These are phyloP conservation scores for Xylaria venustula DNA, from an alignment of 495 filamentous ascomycete species.

Conservation along the genomic window DNA sequence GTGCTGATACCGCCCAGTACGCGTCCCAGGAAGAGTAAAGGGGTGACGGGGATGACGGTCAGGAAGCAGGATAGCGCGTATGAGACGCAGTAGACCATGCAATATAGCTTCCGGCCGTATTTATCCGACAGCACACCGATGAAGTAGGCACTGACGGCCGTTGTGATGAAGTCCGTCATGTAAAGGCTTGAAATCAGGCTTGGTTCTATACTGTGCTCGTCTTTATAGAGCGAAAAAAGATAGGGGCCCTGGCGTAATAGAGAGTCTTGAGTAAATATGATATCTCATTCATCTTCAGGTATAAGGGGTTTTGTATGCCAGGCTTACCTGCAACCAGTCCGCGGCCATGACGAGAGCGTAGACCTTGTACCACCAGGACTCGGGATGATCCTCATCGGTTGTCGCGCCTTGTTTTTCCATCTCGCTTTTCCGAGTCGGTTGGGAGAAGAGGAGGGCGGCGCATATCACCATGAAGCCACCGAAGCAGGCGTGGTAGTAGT, in stretches of 20 bases:
- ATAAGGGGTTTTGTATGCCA: too few relatives aligned
- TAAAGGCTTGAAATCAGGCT: constrained; percentile 48
- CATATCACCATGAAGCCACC: constrained; percentile 20
- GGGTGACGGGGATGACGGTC: constrained; percentile 35
- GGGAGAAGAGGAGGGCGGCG: constrained; percentile 18
- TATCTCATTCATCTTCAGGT: too few relatives aligned
- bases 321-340: constrained; percentile 56
- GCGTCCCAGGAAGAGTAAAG: constrained; percentile 47
- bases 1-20: constrained; percentile 54
- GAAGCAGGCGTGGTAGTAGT: constrained; percentile 29
- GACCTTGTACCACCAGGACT: constrained; percentile 32
- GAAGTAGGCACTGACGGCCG: constrained; percentile 47
- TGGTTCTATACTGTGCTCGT: constrained; percentile 49
- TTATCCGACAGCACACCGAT: constrained; percentile 50
- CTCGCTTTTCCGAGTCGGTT: constrained; percentile 23
- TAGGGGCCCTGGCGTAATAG: neutral
- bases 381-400: constrained; percentile 21
- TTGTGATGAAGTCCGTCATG: constrained; percentile 50
- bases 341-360: constrained; percentile 51
- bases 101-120: constrained; percentile 47
- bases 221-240: constrained; percentile 54
- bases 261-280: too few relatives aligned
- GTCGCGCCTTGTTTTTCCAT: constrained; percentile 10
- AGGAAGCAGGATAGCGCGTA: constrained; percentile 52
- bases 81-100: constrained; percentile 48